phyloP scores from a whole-genome alignment of 164 flowering plant genomes.

The Euptelea pleiosperma region DNA sequence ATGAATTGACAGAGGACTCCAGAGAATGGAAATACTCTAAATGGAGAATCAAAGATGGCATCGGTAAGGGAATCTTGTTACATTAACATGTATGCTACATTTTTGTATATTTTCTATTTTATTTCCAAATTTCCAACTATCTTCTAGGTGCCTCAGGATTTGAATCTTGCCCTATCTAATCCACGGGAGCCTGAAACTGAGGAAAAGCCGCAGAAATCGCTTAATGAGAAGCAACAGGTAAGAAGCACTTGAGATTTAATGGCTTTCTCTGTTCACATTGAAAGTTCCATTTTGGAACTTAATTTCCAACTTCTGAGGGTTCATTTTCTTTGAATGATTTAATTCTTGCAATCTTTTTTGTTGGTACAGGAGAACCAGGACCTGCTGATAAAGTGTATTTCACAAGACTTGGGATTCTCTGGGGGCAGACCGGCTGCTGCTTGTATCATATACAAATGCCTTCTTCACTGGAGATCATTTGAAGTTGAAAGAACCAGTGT shows the following conservation, averaged over 20 bases:
- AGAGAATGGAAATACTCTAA: slow-evolving; percentile 60
- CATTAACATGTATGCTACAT: slow-evolving; percentile 4
- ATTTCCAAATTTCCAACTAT: slow-evolving; percentile 8
- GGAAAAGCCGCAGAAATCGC: slow-evolving; percentile 18
- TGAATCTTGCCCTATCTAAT: slow-evolving; percentile 3
- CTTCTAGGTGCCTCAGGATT: slow-evolving; percentile 43
- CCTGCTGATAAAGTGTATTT: slow-evolving; percentile 74
- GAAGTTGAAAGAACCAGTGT: slow-evolving; percentile 95
- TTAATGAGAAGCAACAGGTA: slow-evolving; percentile 12
- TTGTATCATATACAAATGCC: slow-evolving; percentile 88
- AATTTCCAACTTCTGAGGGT: background rate
- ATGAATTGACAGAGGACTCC: slow-evolving; percentile 70
- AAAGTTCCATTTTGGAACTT: background rate
- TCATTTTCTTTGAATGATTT: background rate
- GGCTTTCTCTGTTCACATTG: no score
- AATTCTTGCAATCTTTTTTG: background rate
- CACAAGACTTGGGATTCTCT: slow-evolving; percentile 86
- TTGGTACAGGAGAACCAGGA: slow-evolving; percentile 88
- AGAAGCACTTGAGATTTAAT: background rate
- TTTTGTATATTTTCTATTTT: background rate
- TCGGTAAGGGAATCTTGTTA: slow-evolving; percentile 39
- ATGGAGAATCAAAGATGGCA: slow-evolving; percentile 60
- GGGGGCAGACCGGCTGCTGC: slow-evolving; percentile 89
- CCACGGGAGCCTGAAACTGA: slow-evolving; percentile 21
- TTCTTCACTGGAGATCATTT: slow-evolving; percentile 98